Percentiles rank a stretch among this genome's conserved stretches.
Conservation (phyloP, 192 early-diverging fungal species). For the Pilobolus umbonatus region DNA sequence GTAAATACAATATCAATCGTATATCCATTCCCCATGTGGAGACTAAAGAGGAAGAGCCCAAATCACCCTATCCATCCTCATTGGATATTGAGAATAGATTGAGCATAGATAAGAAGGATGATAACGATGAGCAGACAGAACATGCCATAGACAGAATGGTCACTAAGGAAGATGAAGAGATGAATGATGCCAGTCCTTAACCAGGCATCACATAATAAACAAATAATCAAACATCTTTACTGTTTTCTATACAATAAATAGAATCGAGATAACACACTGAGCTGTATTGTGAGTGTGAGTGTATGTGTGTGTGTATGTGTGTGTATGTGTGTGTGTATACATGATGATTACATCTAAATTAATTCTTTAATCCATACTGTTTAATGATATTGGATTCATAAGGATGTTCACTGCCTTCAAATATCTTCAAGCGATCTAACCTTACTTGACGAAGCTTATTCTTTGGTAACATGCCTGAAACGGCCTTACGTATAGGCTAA, state of each 20-base stretch:
- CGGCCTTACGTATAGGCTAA: slow-evolving; percentile 82
- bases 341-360: neutral
- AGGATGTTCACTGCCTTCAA: slow-evolving; percentile 82
- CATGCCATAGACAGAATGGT: no score
- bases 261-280: no score
- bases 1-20: neutral
- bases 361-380: slow-evolving; percentile 52
- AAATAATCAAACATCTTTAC: slow-evolving; percentile 8
- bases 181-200: no score
- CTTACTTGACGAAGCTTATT: slow-evolving; percentile 78
- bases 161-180: no score
- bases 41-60: neutral
- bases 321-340: neutral
- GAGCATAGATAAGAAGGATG: neutral
- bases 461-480: slow-evolving; percentile 94
- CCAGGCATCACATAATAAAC: no score
- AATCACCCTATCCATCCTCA: neutral
- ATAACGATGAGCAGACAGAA: no score
- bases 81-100: no score
- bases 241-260: no score
- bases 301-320: neutral
- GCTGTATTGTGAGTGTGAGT: no score
- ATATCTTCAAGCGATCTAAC: slow-evolving; percentile 73
- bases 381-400: slow-evolving; percentile 82
- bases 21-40: neutral